A percentile compares a stretch with the other conserved stretches of the same genome.
phyloP scores from a whole-genome alignment of 306 rosid genomes.

The Carpinus fangiana region DNA sequence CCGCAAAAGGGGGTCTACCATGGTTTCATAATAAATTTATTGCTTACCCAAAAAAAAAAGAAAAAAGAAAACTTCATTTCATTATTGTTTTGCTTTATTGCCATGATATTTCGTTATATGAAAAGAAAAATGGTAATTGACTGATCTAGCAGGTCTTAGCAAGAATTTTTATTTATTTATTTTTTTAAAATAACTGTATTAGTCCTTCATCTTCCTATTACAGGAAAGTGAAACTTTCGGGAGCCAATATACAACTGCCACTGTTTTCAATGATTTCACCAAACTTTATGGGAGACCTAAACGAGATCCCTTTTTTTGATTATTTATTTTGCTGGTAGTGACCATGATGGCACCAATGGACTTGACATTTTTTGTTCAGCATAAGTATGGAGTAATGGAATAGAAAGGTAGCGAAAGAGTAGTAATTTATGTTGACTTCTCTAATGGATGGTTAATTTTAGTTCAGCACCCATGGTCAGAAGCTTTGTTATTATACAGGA shows the following conservation, averaged over 20 bases:
- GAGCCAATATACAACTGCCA: too few relatives aligned
- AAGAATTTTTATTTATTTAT: too few relatives aligned
- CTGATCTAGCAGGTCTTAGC: not conserved
- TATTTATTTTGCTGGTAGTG: not conserved
- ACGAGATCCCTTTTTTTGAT: not conserved
- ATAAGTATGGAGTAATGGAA: not conserved
- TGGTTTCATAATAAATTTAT: not conserved
- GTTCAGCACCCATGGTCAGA: not conserved
- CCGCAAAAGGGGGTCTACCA: not conserved
- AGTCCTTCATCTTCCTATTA: too few relatives aligned
- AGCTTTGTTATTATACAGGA: not conserved
- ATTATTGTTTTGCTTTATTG: not conserved
- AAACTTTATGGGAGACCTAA: not conserved
- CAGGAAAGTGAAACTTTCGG: too few relatives aligned
- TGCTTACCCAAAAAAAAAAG: not conserved
- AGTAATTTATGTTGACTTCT: not conserved
- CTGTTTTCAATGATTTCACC: not conserved
- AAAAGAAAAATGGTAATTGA: not conserved
- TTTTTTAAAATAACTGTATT: too few relatives aligned
- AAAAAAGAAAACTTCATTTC: not conserved
- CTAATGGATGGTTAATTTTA: constrained; percentile 1
- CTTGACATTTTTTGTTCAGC: not conserved
- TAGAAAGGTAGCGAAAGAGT: not conserved
- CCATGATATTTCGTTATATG: not conserved
- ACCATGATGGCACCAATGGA: not conserved